A percentile compares a stretch with the other conserved stretches of the same genome.
Evolutionary conservation across 768 basidiomycete genomes (phyloP).

Genomic region (Plicaturopsis crispa): DNA sequence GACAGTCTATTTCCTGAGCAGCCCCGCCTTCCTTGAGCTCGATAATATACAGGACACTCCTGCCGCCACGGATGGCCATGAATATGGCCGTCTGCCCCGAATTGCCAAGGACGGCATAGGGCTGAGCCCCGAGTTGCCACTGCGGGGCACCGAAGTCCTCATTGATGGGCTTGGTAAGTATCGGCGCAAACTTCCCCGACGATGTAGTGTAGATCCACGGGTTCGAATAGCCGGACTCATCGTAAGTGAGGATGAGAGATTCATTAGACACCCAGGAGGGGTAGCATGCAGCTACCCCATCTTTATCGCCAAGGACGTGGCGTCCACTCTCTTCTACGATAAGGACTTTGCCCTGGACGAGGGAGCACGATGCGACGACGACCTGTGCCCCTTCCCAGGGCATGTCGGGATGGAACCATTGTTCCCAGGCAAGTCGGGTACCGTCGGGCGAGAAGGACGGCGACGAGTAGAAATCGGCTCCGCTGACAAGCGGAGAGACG

Average conservation of each 20-base stretch:
- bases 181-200: neutral
- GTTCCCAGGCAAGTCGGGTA: constrained; percentile 47
- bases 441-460: constrained; percentile 59
- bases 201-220: constrained; percentile 45
- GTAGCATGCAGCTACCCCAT: constrained; percentile 46
- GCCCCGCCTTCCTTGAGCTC: constrained; percentile 17
- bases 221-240: constrained; percentile 61
- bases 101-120: constrained; percentile 24
- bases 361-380: constrained; percentile 43
- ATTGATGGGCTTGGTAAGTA: constrained; percentile 11
- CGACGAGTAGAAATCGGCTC: constrained; percentile 66
- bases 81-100: constrained; percentile 19
- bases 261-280: constrained; percentile 54
- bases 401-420: constrained; percentile 68
- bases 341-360: constrained; percentile 29
- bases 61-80: constrained; percentile 23
- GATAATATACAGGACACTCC: constrained; percentile 25
- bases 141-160: constrained; percentile 37
- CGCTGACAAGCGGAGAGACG: constrained; percentile 39
- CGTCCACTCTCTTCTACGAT: constrained; percentile 12
- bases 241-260: constrained; percentile 54
- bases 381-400: constrained; percentile 64
- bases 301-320: constrained; percentile 43
- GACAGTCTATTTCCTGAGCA: constrained; percentile 20
- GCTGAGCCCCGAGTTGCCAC: constrained; percentile 34